Base-by-base conservation (phyloP, 495 filamentous ascomycete species). In the Penicillium roqueforti region DNA sequence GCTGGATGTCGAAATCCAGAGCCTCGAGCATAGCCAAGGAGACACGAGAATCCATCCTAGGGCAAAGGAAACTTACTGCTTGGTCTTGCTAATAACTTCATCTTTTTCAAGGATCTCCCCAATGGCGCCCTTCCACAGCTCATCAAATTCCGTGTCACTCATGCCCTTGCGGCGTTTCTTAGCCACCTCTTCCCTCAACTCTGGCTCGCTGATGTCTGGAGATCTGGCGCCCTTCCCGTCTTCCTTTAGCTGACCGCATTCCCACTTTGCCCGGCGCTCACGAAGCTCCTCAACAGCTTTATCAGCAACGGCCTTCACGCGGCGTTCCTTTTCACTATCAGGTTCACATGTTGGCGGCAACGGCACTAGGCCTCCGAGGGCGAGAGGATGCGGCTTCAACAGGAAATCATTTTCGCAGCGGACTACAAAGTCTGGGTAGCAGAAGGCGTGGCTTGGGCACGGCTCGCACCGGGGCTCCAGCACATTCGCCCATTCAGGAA, bases 281-380 rank as follows among this genome's bases (percentile, higher is more conserved):
- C 95, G 80, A 47, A 98, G 79, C 57, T 93, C 87, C 61, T 95
- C 89, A 10, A 97, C 82, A 3, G 90, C 91, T 61, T 84, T 86
- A 69, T 97, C 86, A 4, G 90, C 90, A 22, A 98, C 90, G 34
- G 85, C 82, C 61, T 90, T 87, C 40, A 97, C 89, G 23, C 85
- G 83, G 43, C 91, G 86, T 18, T 86, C 88, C 64, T 96, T 97
- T 66, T 92, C 89, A 45, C 91, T 88, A 66, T 98, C 95, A 1
- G 95, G 86, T 67, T 96, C 92, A 66, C 93, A 98, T n/a, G 87
- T 90, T 11, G 93, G 92, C 1, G 92, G 82, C 25, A 97, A 73
- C 16, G 93, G 93, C 8, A 97, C 62, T 13, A 93, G 61, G 4
- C 93, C 92, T 20, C 86, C 84, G 0, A 97, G 63, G 0, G 91